Evolutionary conservation across 768 basidiomycete genomes (phyloP), one percentile per base, ranked within the genome.

Genomic region (Solioccasus polychromus): DNA sequence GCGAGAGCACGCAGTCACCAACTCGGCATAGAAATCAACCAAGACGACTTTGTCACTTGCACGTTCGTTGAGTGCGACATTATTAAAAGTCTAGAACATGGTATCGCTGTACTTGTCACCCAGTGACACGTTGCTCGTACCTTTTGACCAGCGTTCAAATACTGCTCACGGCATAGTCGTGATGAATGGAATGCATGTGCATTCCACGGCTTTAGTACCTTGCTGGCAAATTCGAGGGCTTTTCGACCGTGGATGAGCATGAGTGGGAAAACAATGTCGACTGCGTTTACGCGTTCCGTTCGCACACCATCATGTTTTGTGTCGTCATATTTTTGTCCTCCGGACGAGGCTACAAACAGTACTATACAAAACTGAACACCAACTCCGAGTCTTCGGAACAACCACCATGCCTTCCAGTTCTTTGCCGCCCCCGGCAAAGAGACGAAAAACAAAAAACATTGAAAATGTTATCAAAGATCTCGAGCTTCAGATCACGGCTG

Each of bases 1-100:
- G 11, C 19, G 20, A 37, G 25, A 39, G 35, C 26, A 51, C 30
- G 9, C 10, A 52, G n/a, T 35, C 20, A 72, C 82, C 37, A 55
- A 88, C 88, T 88, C 79, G 37, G 88, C 88, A 60, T 88, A 85
- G 53, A 90, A 90, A 53, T 90, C 88, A 19, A 88, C 86, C 6
- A 90, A 67, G 32, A 85, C 76, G 20, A 85, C 64, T 38, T 78
- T 76, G 45, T 75, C 73, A 42, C 70, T 71, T 22, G 72, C 63
- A 44, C 34, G 41, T 32, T 54, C 58, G 30, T 57, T 57, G n/a
- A 68, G 52, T 11, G 49, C 62, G 2, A 70, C 61, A 20, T 55
- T 55, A 39, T 53, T 28, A 47, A 74, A 73, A 2, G 60, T 67
- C 73, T 76, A 44, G 28, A n/a, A 11, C 10, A 25, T 37, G n/a